A percentile compares a stretch with the other conserved stretches of the same genome.
Evolutionary conservation across 2,329 filamentous ascomycete genomes (phyloP).

Genomic region (Trichoderma pleuroti): DNA sequence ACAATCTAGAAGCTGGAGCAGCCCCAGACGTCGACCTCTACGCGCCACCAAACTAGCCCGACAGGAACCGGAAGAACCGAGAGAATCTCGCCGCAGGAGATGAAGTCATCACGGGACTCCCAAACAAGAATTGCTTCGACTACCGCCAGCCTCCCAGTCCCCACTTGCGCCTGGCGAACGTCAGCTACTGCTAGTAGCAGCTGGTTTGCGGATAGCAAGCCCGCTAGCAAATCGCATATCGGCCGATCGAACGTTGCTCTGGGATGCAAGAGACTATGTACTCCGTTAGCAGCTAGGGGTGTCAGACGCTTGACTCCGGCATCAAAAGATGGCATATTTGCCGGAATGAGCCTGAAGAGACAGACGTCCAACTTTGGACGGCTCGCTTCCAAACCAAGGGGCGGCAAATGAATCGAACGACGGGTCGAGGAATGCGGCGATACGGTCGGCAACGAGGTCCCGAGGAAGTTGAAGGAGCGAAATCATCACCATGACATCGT

Average conservation of each 20-base stretch:
- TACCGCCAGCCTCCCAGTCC: not conserved
- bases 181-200: not conserved
- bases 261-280: not conserved
- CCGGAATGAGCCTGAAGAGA: not conserved
- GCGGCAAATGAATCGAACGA: not conserved
- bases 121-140: not conserved
- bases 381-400: not conserved
- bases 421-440: not conserved
- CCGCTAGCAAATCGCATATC: not conserved
- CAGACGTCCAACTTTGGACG: not conserved
- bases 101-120: not conserved
- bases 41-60: not conserved
- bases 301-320: not conserved
- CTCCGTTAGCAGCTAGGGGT: not conserved
- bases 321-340: not conserved
- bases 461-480: not conserved
- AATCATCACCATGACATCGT: not conserved
- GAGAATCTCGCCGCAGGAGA: not conserved
- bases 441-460: not conserved
- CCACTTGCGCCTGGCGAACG: not conserved
- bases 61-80: not conserved
- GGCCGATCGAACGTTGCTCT: not conserved
- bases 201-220: not conserved
- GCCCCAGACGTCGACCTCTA: not conserved
- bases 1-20: not conserved